Base-by-base conservation (phyloP, 768 basidiomycete species). In the Termitomyces sp. region DNA sequence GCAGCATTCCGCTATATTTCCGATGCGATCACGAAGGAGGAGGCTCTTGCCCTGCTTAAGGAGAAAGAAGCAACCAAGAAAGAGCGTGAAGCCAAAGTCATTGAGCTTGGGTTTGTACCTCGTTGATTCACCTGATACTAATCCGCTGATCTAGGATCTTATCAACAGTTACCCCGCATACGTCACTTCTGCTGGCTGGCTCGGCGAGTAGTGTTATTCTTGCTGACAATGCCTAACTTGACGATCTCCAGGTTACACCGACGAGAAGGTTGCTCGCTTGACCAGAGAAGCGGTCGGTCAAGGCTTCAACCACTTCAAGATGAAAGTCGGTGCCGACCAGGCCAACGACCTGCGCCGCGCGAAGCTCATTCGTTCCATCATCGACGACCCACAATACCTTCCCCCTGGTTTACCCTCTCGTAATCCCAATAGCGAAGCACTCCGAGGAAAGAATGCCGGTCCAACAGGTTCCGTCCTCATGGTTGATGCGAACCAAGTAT, bases 271-370 rank as follows among this genome's bases (percentile, higher is more conserved):
- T 28, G 83, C 86, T 1, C 83, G 87, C 8, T 83, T 98, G 55
- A 97, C 94, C 9, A 87, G 87, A 68, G 92, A 95, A 70, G 92
- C 94, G 36, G 80, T 98, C 55, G 75, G 82, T 24, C 85, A 83
- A 48, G 96, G 96, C 22, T 98, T 98, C 84, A 96, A 93, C 77
- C 95, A 97, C 77, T 98, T 98, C 85, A 98, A 98, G 78, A 95
- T 98, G 89, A 98, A 98, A 79, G 96, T 98, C 65, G 96, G 96
- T 57, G 89, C 90, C 28, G 82, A 91, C 74, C 79, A 84, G 59
- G 83, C 86, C 42, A 86, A 89, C 71, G 96, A 97, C 75, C 78
- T 95, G 55, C 89, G 94, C 54, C 88, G 96, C 57, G 93, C 94
- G 22, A 84, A 83, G 68, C 81, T 98, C 68, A 96, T 98, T 66